These are phyloP conservation scores for Fistulinella staudtii DNA, from an alignment of 1,284 basidiomycete species.

Conservation along the genomic window DNA sequence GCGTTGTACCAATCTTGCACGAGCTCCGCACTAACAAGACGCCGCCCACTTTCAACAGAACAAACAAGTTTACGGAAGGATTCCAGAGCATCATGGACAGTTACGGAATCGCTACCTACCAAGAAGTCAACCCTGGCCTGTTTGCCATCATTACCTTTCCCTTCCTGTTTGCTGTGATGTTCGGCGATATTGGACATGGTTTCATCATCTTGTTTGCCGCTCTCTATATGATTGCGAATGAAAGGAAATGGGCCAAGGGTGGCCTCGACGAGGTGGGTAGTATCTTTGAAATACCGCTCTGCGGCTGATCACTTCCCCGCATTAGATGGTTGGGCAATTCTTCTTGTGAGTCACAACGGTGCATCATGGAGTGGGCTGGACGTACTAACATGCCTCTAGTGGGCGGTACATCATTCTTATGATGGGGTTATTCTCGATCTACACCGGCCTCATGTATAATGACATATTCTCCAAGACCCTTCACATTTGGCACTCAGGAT, in stretches of 20 bases:
- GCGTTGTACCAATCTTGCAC: constrained; percentile 88
- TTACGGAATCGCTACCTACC: constrained; percentile 93
- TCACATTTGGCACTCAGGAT: constrained; percentile 86
- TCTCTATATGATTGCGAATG: constrained; percentile 80
- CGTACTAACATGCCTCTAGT: constrained; percentile 39
- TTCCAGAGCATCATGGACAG: constrained; percentile 99
- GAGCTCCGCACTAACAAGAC: constrained; percentile 88
- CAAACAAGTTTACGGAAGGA: constrained; percentile 95
- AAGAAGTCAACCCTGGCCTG: constrained; percentile 96
- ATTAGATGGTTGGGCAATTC: constrained; percentile 82
- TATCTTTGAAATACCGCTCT: not conserved
- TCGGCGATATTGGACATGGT: constrained; percentile 98
- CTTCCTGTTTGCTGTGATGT: constrained; percentile 99
- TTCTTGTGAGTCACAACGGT: constrained; percentile 70
- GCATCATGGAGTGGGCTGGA: constrained; percentile 7
- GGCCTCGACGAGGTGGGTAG: constrained; percentile 73
- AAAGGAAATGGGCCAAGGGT: constrained; percentile 74
- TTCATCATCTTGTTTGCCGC: constrained; percentile 79
- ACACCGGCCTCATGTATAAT: constrained; percentile 98
- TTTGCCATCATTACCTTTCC: constrained; percentile 96
- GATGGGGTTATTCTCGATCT: constrained; percentile 95
- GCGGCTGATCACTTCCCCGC: constrained; percentile 16
- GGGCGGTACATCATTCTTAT: constrained; percentile 98
- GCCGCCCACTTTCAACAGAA: constrained; percentile 94
- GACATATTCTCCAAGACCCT: constrained; percentile 97